Conservation (phyloP, 164 flowering plant species). For the Platanus orientalis region DNA sequence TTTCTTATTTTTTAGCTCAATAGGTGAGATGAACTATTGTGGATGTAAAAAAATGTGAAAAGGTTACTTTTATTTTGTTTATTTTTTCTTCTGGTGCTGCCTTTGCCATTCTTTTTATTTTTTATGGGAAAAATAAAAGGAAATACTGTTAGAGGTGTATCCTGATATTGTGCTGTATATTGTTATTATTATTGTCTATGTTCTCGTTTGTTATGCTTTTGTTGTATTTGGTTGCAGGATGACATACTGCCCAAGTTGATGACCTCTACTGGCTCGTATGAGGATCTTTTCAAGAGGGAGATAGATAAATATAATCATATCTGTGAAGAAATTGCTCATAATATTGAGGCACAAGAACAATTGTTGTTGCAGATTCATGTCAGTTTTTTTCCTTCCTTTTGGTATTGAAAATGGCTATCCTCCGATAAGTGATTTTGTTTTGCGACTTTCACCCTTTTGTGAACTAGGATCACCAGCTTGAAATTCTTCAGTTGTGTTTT, state of each 20-base stretch:
- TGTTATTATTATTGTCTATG: not conserved
- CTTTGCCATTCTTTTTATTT: too few species aligned
- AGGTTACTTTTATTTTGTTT: too few species aligned
- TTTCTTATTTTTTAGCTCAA: too few species aligned
- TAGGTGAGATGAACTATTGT: too few species aligned
- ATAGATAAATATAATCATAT: slow-evolving; percentile 81
- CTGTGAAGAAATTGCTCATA: slow-evolving; percentile 73
- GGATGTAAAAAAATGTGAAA: too few species aligned
- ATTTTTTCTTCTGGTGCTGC: too few species aligned
- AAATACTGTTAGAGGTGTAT: not conserved
- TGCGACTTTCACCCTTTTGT: not conserved
- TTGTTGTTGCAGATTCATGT: slow-evolving; percentile 88
- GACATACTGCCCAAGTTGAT: slow-evolving; percentile 93
- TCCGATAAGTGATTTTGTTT: not conserved
- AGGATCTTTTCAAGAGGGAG: slow-evolving; percentile 93
- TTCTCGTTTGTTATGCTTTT: slow-evolving; percentile 6
- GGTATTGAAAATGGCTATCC: not conserved
- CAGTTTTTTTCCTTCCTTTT: not conserved
- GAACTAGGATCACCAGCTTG: not conserved
- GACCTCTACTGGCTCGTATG: slow-evolving; percentile 83
- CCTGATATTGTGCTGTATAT: not conserved
- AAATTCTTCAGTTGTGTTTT: not conserved
- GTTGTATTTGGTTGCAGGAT: slow-evolving; percentile 52
- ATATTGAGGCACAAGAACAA: slow-evolving; percentile 87
- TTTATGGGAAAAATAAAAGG: too few species aligned